A percentile compares a stretch with the other conserved stretches of the same genome.
Evolutionary conservation across 2,329 filamentous ascomycete species (phyloP).

Genomic region (Acephala macrosclerotiorum): DNA sequence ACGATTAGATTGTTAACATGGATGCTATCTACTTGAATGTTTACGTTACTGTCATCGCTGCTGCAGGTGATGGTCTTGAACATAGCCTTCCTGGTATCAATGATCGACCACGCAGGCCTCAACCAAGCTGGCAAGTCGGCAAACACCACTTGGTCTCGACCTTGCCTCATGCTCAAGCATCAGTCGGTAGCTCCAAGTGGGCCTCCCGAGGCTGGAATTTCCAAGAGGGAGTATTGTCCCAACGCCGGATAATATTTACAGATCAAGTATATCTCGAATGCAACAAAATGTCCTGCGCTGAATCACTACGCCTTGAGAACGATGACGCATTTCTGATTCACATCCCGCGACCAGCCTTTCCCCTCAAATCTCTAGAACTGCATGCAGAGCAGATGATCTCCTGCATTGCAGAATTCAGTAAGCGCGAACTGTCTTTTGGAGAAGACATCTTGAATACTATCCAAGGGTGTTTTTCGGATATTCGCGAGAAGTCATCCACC

Average conservation of each 20-base stretch:
- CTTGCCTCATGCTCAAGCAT: conserved; percentile 5
- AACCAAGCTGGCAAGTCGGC: conserved; percentile 8
- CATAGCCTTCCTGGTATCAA: conserved; percentile 37
- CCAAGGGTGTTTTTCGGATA: neutral
- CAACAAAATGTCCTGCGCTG: neutral
- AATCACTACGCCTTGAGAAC: neutral
- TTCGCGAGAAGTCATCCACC: neutral
- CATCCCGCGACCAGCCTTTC: neutral
- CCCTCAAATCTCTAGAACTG: neutral
- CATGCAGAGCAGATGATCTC: neutral
- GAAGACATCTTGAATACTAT: neutral
- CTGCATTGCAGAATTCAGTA: neutral
- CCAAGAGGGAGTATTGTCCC: conserved; percentile 42
- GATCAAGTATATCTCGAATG: conserved; percentile 31
- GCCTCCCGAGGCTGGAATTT: conserved; percentile 45
- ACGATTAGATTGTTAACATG: conserved; percentile 37
- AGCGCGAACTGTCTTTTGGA: neutral
- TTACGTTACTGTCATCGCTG: conserved; percentile 31
- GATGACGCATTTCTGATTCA: neutral
- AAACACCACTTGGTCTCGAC: conserved; percentile 11
- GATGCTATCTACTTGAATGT: conserved; percentile 36
- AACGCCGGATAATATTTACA: conserved; percentile 41
- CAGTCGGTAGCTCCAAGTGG: conserved; percentile 28
- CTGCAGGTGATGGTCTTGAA: conserved; percentile 22
- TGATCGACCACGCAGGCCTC: neutral